Base-by-base conservation (phyloP, 1,284 basidiomycete species). In the Heterobasidion parviporum region DNA sequence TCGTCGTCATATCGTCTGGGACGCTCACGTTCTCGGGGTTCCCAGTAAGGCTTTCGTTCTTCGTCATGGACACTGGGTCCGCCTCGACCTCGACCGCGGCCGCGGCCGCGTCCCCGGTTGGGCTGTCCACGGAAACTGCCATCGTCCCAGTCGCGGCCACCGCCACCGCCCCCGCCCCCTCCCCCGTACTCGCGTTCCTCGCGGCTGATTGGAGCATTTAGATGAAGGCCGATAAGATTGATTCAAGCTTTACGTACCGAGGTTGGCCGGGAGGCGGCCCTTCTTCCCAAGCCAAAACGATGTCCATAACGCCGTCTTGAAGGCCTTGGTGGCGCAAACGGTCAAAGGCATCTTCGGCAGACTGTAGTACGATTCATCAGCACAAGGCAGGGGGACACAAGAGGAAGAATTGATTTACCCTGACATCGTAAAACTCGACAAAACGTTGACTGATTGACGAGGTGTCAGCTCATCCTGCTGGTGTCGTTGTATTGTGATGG, bases 381-480 rank as follows among this genome's bases (percentile, higher is more conserved):
- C 56, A 55, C 52, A 5, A 26, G 4, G 5, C 26, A 26, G 5
- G 26, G 5, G 26, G 26, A 26, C 26, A 5, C 26, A 26, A 26
- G 26, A 4, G 5, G 26, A 26, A 5, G 26, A 26, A 26, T 26
- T 1, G 5, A 26, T 26, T 68, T 60, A 89, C 92, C 66, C 94
- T 76, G 47, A 81, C 89, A 67, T 97, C 94, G 66, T 87, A 97
- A 66, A 83, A 94, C 67, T 97, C 94, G 12, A 97, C 85, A 60
- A 91, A 84, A 56, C 87, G 83, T 66, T 91, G 85, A 62, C 92
- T 94, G 57, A 41, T 53, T 16, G 36, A 50, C 53, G 16, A 20
- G 8, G 16, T 10, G 45, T 50, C 34, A 58, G 50, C 50, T 53
- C 8, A 44, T 18, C 16, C 32, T 8, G 32, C 32, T 20, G 48